Evolutionary conservation across 768 basidiomycete species (phyloP).

Genomic region (Boletus pseudopeckii): DNA sequence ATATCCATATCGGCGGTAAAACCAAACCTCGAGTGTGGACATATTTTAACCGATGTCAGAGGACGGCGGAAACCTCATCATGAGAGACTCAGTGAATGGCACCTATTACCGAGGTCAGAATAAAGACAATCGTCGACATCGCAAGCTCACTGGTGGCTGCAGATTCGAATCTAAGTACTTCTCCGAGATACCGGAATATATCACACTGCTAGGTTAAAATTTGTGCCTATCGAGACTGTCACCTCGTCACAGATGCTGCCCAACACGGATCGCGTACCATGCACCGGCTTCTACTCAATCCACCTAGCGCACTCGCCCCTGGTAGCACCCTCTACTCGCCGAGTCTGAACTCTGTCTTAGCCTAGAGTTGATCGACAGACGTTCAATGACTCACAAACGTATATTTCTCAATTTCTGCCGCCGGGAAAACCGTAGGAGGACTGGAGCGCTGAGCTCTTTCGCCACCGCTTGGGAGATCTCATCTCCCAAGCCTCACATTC

Average conservation of each 20-base stretch:
- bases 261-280: conserved; percentile 40
- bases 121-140: not conserved
- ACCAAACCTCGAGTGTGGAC: not conserved
- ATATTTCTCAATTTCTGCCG: conserved; percentile 14
- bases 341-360: conserved; percentile 5
- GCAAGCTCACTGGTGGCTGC: too few species aligned
- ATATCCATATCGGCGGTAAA: conserved; percentile 1
- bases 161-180: not conserved
- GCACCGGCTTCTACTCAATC: conserved; percentile 20
- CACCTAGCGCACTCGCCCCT: conserved; percentile 4
- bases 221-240: conserved; percentile 14
- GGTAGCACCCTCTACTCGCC: conserved; percentile 5
- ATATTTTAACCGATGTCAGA: conserved; percentile 1
- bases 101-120: conserved; percentile 1
- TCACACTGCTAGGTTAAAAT: not conserved
- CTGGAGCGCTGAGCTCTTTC: conserved; percentile 29
- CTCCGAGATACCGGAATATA: not conserved
- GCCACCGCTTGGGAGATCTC: conserved; percentile 41
- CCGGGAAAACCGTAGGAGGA: conserved; percentile 41
- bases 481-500: conserved; percentile 46
- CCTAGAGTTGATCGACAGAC: not conserved
- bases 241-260: conserved; percentile 41
- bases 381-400: conserved; percentile 10
- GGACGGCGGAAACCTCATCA: not conserved
- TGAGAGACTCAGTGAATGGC: conserved; percentile 4